Percentiles rank a stretch among this genome's conserved stretches.
phyloP scores from a whole-genome alignment of 148 eudicot species.

The Camellia japonica region DNA sequence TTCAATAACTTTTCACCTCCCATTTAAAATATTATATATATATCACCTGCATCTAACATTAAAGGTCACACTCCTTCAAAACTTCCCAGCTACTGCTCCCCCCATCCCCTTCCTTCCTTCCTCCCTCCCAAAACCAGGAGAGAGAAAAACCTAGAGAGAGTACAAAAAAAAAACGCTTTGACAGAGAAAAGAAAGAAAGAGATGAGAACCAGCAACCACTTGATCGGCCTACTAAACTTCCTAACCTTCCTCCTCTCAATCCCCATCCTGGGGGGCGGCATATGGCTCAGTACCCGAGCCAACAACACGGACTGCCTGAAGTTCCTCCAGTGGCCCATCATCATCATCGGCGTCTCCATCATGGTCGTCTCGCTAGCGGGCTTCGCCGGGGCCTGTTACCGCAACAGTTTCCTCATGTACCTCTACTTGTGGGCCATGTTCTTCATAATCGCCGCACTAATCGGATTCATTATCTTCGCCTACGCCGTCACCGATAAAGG shows the following conservation, averaged over 20 bases:
- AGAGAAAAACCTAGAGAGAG: background rate
- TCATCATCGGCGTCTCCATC: slow-evolving; percentile 65
- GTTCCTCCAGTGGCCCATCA: slow-evolving; percentile 88
- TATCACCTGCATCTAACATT: background rate
- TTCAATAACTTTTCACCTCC: too few species aligned
- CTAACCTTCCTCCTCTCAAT: slow-evolving; percentile 76
- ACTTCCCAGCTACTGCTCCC: slow-evolving; percentile 3
- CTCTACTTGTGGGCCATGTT: slow-evolving; percentile 93
- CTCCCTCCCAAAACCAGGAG: background rate
- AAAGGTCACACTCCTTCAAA: background rate
- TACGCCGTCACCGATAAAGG: slow-evolving; percentile 90
- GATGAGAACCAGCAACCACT: slow-evolving; percentile 77
- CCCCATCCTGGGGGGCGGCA: slow-evolving; percentile 82
- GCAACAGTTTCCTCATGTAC: slow-evolving; percentile 85
- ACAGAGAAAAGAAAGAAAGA: background rate
- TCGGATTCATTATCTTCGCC: slow-evolving; percentile 79
- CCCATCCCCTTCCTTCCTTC: too few species aligned
- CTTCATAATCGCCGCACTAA: slow-evolving; percentile 55
- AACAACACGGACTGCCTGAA: slow-evolving; percentile 66
- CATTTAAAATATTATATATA: background rate
- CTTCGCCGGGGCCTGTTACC: slow-evolving; percentile 86
- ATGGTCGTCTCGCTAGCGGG: slow-evolving; percentile 86
- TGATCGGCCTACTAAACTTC: slow-evolving; percentile 83
- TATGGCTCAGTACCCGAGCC: slow-evolving; percentile 80
- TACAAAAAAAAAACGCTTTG: background rate